Base-by-base conservation (phyloP, 352 stramenopile species). In the Blastocystis sp. region DNA sequence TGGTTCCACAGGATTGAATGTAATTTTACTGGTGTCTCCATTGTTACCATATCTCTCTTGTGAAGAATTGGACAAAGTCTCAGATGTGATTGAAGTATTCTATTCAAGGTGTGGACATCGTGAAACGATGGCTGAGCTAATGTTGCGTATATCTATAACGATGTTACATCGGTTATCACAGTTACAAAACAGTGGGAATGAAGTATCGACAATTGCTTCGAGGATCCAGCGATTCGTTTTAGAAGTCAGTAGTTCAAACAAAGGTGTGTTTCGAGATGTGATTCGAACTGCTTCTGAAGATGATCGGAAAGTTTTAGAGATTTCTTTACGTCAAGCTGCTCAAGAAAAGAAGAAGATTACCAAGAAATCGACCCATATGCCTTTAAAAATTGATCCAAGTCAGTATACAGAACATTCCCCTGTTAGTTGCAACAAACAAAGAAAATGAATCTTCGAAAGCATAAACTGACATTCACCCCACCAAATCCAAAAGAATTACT, bases 401-500 rank as follows among this genome's bases (percentile, higher is more conserved):
- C 50, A n/a, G 30, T 34, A 34, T 34, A 34, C 30, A 34, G 30
- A 34, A 34, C 30, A 34, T 34, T 41, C 20, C 45, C 45, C 16
- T 41, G 5, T 75, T 39, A 47, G 13, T 65, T 5, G 34, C 8
- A 66, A 69, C 50, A 85, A 85, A 85, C 50, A 85, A 16, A 13
- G 3, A 24, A 62, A 41, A 18, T 41, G 3, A 66, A 54, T n/a
- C 64, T 5, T 34, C 55, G 24, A 41, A 89, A 63, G 18, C 62
- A 59, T 34, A 89, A 69, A 78, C 78, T 79, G 24, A 89, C 93
- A 93, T 99, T 99, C 13, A 95, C 98, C 69, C 96, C 96, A 78
- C 96, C 96, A 91, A 99, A 99, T 30, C 96, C 96, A 93, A 98
- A 98, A 45, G 95, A 98, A 91, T 98, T 99, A 18, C 93, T 95